Evolutionary conservation across 768 basidiomycete species (phyloP).

Genomic region (Suillus weaverae): DNA sequence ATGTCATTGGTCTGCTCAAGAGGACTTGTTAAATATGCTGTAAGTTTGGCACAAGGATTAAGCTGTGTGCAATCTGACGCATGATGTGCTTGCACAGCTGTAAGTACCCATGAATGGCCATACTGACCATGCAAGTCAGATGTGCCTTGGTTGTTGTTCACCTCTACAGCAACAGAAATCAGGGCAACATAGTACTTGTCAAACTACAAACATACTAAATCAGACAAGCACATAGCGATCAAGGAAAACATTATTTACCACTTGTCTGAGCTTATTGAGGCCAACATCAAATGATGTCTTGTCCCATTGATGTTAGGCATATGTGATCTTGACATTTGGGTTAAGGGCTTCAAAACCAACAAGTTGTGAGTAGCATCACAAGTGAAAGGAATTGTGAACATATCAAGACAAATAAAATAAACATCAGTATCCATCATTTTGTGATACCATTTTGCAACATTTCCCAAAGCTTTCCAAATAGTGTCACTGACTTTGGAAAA

Average conservation of each 20-base stretch:
- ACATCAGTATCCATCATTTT: not conserved
- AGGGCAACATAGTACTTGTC: not conserved
- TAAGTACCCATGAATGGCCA: not conserved
- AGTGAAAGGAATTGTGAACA: not conserved
- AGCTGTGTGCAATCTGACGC: not conserved
- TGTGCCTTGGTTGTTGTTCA: not conserved
- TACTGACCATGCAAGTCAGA: not conserved
- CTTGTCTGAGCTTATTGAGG: not conserved
- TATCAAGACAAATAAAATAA: not conserved
- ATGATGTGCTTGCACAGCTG: conserved; percentile 1
- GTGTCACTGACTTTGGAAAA: not conserved
- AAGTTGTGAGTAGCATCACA: not conserved
- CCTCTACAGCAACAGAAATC: not conserved
- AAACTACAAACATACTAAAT: not conserved
- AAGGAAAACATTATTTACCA: too few relatives aligned
- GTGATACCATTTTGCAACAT: conserved; percentile 16
- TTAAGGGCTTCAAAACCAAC: not conserved
- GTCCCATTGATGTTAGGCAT: not conserved
- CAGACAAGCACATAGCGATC: too few relatives aligned
- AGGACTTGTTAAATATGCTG: conserved; percentile 3
- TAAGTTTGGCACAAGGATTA: not conserved
- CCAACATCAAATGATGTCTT: not conserved
- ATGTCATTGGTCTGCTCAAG: conserved; percentile 4
- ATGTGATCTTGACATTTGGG: conserved; percentile 4
- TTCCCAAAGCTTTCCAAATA: conserved; percentile 6